phyloP scores from a whole-genome alignment of 495 filamentous ascomycete species.

The Xylaria intraflava region DNA sequence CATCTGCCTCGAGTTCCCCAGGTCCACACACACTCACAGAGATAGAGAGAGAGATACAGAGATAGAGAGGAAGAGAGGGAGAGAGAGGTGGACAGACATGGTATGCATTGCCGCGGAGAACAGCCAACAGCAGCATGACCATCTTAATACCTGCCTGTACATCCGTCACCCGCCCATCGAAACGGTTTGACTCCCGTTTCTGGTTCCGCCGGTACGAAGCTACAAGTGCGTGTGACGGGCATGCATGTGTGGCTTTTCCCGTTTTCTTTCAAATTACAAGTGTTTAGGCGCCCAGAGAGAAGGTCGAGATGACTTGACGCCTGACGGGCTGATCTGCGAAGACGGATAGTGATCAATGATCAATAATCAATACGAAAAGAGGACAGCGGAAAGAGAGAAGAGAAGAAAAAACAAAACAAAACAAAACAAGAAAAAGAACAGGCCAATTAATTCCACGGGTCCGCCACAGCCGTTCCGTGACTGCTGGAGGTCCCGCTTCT shows the following conservation, averaged over 20 bases:
- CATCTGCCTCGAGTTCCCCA: slow-evolving; percentile 2
- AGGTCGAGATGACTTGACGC: too few species aligned
- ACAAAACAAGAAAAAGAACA: neutral
- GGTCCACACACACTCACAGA: neutral
- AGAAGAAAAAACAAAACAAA: neutral
- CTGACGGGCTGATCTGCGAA: too few species aligned
- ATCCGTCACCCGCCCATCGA: neutral
- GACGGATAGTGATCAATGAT: too few species aligned
- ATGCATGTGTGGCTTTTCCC: slow-evolving; percentile 4
- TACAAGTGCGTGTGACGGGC: neutral
- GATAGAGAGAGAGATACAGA: too few species aligned
- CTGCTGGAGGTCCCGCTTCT: neutral
- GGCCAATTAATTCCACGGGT: neutral
- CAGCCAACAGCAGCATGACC: too few species aligned
- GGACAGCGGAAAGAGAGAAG: neutral
- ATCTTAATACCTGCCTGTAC: neutral
- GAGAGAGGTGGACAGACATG: too few species aligned
- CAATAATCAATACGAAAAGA: neutral
- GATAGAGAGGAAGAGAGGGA: too few species aligned
- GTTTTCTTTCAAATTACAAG: slow-evolving; percentile 3
- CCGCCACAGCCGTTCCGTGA: neutral
- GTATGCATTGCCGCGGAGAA: neutral
- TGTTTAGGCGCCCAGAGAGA: too few species aligned
- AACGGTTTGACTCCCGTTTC: neutral
- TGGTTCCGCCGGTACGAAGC: slow-evolving; percentile 1